Evolutionary conservation across 2,329 filamentous ascomycete genomes (phyloP), one percentile per base, ranked within the genome.

Genomic region (Monosporascus sp.): DNA sequence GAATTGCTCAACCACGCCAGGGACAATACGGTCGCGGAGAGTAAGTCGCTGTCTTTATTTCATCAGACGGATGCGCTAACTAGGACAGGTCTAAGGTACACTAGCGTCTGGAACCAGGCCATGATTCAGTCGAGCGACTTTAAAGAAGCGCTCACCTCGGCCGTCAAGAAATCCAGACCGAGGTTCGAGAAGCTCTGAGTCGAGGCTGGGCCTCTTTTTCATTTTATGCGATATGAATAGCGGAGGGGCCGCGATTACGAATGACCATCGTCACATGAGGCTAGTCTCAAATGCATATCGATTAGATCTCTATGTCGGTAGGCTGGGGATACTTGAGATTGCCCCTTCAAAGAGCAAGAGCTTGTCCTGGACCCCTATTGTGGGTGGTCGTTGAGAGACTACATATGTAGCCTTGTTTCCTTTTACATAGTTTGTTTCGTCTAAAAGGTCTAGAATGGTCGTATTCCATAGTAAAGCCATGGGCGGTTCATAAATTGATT

Each of bases 71-170:
- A 56, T 54, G 37, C 52, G 51, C 60, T 67, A 51, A 65, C 56
- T 31, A 11, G 31, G 3, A 47, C 58, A 86, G 84, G 85, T 47
- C 72, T 97, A 68, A 82, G 83, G 54, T 97, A 96, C 70, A 96
- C 92, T 4, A 80, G 83, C 11, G 79, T 94, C 1, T 97, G 92
- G 93, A 97, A 97, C 67, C 81, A 84, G 62, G 88, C 85, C 2
- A 88, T 89, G 65, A 67, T 96, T 62, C 92, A 97, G 75, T 88
- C 89, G 7, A 75, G 78, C 50, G 93, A 97, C 75, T 80, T 96
- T 44, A 74, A 82, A 65, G 75, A 79, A 55, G 91, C 92, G 1
- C 76, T 97, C 68, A 66, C 88, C 67, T 89, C 88, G 40, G 88
- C 88, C 8, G 68, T 96, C 58, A 79, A 88, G 71, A 96, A 88